These are phyloP conservation scores for Umbelopsis ramanniana DNA, from an alignment of 192 early-diverging fungal species.

Conservation along the genomic window DNA sequence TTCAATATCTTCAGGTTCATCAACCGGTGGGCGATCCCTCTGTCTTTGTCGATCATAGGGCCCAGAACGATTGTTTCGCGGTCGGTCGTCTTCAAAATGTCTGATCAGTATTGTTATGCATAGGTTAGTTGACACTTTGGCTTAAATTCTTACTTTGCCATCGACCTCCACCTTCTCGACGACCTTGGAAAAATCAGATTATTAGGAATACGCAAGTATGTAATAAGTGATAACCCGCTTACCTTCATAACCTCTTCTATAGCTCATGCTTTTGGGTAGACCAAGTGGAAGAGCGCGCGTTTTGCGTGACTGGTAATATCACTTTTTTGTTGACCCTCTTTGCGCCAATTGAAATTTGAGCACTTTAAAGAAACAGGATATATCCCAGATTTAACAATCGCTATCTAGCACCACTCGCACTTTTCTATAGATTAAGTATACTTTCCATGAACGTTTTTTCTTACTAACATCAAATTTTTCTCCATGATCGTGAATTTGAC, in stretches of 20 bases:
- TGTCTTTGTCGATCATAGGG: conserved; percentile 28
- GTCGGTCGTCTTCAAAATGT: conserved; percentile 1
- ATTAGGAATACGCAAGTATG: not conserved
- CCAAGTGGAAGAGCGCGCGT: not conserved
- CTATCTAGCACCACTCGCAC: too few species aligned
- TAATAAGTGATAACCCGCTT: not conserved
- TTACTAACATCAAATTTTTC: too few species aligned
- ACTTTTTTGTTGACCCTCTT: too few species aligned
- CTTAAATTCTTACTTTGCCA: conserved; percentile 13
- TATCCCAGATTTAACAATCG: too few species aligned
- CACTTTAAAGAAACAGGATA: too few species aligned
- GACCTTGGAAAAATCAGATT: not conserved
- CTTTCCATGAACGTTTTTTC: too few species aligned
- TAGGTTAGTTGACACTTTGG: not conserved
- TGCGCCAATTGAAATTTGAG: too few species aligned
- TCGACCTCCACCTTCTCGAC: conserved; percentile 9
- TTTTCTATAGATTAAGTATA: too few species aligned
- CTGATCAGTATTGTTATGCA: not conserved
- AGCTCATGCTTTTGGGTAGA: not conserved
- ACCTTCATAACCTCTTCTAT: conserved; percentile 15
- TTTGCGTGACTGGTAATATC: not conserved
- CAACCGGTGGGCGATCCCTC: conserved; percentile 11
- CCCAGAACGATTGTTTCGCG: conserved; percentile 22
- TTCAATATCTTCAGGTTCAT: conserved; percentile 66
- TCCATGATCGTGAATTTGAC: too few species aligned